phyloP scores from a whole-genome alignment of 2,329 filamentous ascomycete species.

The Diplodia scrobiculata region DNA sequence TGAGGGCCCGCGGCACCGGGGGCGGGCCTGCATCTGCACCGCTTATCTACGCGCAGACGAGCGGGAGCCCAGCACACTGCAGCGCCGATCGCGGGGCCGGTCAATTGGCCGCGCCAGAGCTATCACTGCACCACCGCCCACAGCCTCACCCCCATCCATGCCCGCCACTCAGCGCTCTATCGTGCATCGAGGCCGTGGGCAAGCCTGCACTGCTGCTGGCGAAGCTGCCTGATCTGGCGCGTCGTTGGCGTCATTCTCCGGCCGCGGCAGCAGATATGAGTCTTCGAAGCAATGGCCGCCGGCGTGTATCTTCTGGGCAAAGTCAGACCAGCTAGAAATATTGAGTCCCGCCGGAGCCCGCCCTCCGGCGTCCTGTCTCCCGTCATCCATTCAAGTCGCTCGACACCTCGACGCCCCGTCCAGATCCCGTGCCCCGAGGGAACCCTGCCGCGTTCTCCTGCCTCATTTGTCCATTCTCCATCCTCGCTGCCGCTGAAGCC shows the following conservation, averaged over 20 bases:
- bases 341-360: slow-evolving; percentile 5
- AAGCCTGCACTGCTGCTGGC: background rate
- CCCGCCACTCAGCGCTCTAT: slow-evolving; percentile 4
- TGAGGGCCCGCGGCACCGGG: background rate
- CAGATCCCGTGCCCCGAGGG: background rate
- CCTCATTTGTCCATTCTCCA: background rate
- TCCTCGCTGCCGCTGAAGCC: background rate
- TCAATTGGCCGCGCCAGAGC: slow-evolving; percentile 15
- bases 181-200: background rate
- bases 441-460: background rate
- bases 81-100: slow-evolving; percentile 18
- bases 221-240: background rate
- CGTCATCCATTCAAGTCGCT: background rate
- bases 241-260: background rate
- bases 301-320: background rate
- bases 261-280: background rate
- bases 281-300: background rate
- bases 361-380: background rate
- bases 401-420: background rate
- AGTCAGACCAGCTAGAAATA: slow-evolving; percentile 20
- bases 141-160: background rate
- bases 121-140: slow-evolving; percentile 1
- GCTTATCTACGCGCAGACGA: slow-evolving; percentile 14
- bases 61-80: background rate
- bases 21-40: slow-evolving; percentile 7